Base-by-base conservation (phyloP, 129 eudicot species). In the Flaveria ramosissima region DNA sequence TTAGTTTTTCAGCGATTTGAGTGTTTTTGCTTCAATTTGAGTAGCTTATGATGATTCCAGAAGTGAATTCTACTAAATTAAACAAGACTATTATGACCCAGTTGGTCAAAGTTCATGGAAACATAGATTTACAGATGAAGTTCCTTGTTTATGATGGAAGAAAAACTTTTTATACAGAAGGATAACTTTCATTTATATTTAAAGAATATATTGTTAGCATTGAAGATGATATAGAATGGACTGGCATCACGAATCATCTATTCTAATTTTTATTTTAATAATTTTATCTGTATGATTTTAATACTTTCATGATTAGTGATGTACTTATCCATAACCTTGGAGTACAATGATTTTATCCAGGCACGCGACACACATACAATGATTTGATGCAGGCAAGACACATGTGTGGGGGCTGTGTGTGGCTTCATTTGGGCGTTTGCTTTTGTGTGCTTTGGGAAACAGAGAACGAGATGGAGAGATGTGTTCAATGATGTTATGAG, bases 71-170 rank as follows among this genome's bases (percentile, higher is more conserved):
- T 56, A 84, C 84, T 9, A 86, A 77, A 39, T 41, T 90, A 74
- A 90, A 90, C 72, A 86, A 86, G 69, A 83, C 84, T 50, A 70
- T 90, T 41, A 90, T 90, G 88, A 77, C 65, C 9, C 82, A 85
- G 23, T 70, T 90, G 73, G 87, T 90, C 13, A 90, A 83, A 75
- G 83, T 85, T 71, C 70, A 90, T 72, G 77, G 79, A 78, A 82
- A 85, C 68, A 81, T 86, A 16, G 86, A 90, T 68, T 74, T 90
- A 83, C 92, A 90, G 26, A 76, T 77, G 78, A 84, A 82, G 77
- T 85, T 90, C 21, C 96, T 92, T 9, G 96, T 72, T 72, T 90
- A 85, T 79, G 96, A 90, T 85, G 92, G 96, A 65, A 90, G 84
- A 81, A 79, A 81, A 70, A 78, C 86, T 9, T 92, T 89, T 57